Percentiles rank a stretch among this genome's conserved stretches.
phyloP scores from a whole-genome alignment of 176 grass and related monocot genomes.

The Lolium multiflorum region DNA sequence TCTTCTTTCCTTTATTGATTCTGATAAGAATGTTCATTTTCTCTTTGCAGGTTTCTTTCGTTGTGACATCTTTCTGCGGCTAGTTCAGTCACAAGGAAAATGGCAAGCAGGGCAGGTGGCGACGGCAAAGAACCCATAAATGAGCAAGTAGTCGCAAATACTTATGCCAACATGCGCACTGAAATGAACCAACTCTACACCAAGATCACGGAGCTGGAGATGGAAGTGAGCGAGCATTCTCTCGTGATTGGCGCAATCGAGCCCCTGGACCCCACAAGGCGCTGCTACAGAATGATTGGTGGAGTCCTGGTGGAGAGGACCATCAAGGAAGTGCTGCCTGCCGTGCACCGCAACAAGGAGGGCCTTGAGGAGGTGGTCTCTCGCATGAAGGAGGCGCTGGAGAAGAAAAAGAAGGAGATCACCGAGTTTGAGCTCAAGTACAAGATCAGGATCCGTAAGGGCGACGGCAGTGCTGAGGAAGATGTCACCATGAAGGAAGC shows the following conservation, averaged over 20 bases:
- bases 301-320: conserved; percentile 88
- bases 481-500: conserved; percentile 65
- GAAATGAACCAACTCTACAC: conserved; percentile 89
- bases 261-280: conserved; percentile 69
- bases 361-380: conserved; percentile 78
- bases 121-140: conserved; percentile 47
- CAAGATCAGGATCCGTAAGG: conserved; percentile 85
- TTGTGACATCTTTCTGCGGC: neutral
- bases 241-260: conserved; percentile 88
- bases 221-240: conserved; percentile 85
- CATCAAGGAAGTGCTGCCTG: conserved; percentile 77
- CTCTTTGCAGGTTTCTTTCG: neutral
- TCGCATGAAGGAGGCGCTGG: conserved; percentile 77
- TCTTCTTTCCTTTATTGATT: neutral
- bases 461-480: conserved; percentile 43
- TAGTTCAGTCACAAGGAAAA: conserved; percentile 38
- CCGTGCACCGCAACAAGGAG: conserved; percentile 78
- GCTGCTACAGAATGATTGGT: conserved; percentile 89
- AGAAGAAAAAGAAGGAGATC: conserved; percentile 86
- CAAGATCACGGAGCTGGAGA: conserved; percentile 86
- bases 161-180: conserved; percentile 71
- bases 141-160: conserved; percentile 76
- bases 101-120: conserved; percentile 59
- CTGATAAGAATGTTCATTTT: neutral
- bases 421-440: conserved; percentile 86